Evolutionary conservation across 306 rosid genomes (phyloP).

Genomic region (Cicer judaicum): DNA sequence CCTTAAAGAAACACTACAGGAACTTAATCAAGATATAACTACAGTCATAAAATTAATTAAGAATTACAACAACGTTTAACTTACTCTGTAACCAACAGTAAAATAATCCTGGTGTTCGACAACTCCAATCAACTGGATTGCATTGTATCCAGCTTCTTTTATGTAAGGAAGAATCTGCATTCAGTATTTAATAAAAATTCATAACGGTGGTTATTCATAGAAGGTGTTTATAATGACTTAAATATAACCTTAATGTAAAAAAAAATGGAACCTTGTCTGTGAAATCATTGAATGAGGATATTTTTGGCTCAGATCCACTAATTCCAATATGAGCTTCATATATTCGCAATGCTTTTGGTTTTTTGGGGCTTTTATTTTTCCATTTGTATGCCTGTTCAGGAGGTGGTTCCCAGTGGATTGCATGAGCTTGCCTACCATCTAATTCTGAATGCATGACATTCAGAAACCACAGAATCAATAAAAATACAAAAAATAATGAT

Average conservation of each 20-base stretch:
- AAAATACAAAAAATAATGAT: neutral
- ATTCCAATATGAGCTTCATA: constrained; percentile 98
- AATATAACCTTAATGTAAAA: neutral
- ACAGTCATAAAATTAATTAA: constrained; percentile 19
- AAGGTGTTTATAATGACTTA: constrained; percentile 31
- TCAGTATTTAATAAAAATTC: constrained; percentile 35
- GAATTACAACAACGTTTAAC: constrained; percentile 44
- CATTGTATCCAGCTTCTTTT: constrained; percentile 89
- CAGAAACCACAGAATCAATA: constrained; percentile 19
- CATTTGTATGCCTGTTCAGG: constrained; percentile 82
- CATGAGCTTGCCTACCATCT: constrained; percentile 81
- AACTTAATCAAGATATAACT: constrained; percentile 18
- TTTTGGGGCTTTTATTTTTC: constrained; percentile 69
- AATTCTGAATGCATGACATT: constrained; percentile 58
- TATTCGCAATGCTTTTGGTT: constrained; percentile 75
- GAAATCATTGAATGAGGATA: constrained; percentile 83
- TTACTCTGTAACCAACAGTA: constrained; percentile 93
- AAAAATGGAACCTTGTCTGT: constrained; percentile 55
- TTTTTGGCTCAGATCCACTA: constrained; percentile 85
- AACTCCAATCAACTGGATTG: constrained; percentile 89
- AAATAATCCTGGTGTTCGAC: constrained; percentile 95
- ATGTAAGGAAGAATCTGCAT: constrained; percentile 90
- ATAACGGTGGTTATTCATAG: constrained; percentile 22
- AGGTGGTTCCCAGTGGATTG: constrained; percentile 97
- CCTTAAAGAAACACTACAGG: constrained; percentile 29